Evolutionary conservation across 2,329 filamentous ascomycete species (phyloP).

Genomic region (Cercospora canescens): DNA sequence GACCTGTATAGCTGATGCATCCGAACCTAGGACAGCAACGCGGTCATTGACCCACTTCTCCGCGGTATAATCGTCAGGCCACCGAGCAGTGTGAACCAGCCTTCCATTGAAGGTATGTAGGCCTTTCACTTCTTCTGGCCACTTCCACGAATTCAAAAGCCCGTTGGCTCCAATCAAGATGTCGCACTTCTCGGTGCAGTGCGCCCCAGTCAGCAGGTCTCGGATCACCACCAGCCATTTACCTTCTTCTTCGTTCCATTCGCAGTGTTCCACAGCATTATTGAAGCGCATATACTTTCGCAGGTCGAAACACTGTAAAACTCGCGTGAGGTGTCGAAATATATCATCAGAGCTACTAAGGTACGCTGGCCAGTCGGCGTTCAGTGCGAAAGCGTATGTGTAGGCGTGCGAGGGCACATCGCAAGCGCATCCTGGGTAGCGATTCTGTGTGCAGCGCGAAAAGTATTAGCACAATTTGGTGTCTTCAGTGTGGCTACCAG

Average conservation of each 20-base stretch:
- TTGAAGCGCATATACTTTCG: not conserved
- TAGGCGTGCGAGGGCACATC: slow-evolving; percentile 39
- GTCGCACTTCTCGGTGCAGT: not conserved
- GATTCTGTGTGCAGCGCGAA: not conserved
- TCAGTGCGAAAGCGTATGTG: slow-evolving; percentile 35
- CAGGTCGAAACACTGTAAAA: not conserved
- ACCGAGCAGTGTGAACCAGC: not conserved
- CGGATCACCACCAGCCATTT: not conserved
- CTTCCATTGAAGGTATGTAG: not conserved
- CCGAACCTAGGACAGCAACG: not conserved
- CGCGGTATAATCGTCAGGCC: not conserved
- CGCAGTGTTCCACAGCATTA: not conserved
- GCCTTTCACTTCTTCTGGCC: not conserved
- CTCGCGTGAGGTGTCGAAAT: not conserved
- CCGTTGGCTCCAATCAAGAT: not conserved
- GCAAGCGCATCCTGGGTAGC: slow-evolving; percentile 41
- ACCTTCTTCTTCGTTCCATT: not conserved
- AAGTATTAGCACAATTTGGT: not conserved
- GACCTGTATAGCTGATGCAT: not conserved
- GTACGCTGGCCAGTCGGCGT: slow-evolving; percentile 30
- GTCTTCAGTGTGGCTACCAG: not conserved
- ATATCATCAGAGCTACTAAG: not conserved
- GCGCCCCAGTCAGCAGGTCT: not conserved
- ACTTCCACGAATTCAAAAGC: not conserved
- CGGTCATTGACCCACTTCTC: not conserved